Evolutionary conservation across 2,329 filamentous ascomycete species (phyloP).

Genomic region (Botrytis tulipae): DNA sequence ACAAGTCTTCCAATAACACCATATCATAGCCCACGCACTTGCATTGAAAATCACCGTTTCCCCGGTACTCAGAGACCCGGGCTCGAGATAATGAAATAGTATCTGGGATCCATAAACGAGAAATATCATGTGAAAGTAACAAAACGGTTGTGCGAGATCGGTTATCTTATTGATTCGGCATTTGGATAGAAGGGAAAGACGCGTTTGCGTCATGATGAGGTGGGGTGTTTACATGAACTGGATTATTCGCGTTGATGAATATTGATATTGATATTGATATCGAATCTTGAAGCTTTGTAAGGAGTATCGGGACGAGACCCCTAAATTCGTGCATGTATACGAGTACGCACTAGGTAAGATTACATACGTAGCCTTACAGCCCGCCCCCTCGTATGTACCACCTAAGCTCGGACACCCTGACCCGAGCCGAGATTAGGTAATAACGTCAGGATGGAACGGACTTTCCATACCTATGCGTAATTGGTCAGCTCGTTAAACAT

Average conservation of each 20-base stretch:
- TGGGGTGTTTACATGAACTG: not conserved
- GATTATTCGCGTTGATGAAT: not conserved
- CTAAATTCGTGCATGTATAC: not conserved
- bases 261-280: not conserved
- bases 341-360: not conserved
- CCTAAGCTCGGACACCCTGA: not conserved
- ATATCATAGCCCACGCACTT: constrained; percentile 46
- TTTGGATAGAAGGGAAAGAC: constrained; percentile 9
- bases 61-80: constrained; percentile 55
- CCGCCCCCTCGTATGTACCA: not conserved
- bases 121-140: constrained; percentile 64
- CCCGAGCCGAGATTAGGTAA: not conserved
- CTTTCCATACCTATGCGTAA: not conserved
- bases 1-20: constrained; percentile 62
- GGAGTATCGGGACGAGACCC: not conserved
- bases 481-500: not conserved
- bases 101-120: constrained; percentile 71
- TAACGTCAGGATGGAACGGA: not conserved
- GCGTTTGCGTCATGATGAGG: constrained; percentile 14
- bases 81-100: constrained; percentile 62
- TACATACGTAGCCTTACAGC: constrained; percentile 7
- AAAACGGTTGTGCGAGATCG: constrained; percentile 64
- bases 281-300: not conserved
- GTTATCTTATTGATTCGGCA: constrained; percentile 26
- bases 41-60: constrained; percentile 65